phyloP scores from a whole-genome alignment of 352 stramenopile species.

The Phytophthora pseudosyringae region DNA sequence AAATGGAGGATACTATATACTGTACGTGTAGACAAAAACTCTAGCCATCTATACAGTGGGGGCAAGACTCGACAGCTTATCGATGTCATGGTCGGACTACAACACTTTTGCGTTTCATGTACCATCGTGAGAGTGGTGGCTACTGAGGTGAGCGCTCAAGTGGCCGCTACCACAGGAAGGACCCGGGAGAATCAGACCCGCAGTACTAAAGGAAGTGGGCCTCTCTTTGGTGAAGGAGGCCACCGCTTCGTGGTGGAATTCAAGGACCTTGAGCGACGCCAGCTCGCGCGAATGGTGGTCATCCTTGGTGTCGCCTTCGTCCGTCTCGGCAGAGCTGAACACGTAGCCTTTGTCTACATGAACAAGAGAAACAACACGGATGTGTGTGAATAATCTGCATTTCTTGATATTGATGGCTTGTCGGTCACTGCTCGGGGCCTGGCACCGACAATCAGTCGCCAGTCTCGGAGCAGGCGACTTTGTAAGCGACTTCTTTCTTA shows the following conservation, averaged over 20 bases:
- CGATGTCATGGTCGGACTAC: background rate
- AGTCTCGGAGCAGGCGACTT: slow-evolving; percentile 32
- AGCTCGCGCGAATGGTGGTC: slow-evolving; percentile 23
- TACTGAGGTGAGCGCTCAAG: background rate
- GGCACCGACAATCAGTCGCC: slow-evolving; percentile 13
- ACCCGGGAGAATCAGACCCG: slow-evolving; percentile 16
- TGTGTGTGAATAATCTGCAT: slow-evolving; percentile 28
- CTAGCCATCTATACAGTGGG: too few species aligned
- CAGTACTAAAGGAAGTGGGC: slow-evolving; percentile 25
- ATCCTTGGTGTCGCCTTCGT: slow-evolving; percentile 24
- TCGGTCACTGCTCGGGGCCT: slow-evolving; percentile 17
- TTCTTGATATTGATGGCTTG: slow-evolving; percentile 36
- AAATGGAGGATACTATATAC: too few species aligned
- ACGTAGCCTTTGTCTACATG: slow-evolving; percentile 48
- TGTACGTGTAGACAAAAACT: too few species aligned
- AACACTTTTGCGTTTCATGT: background rate
- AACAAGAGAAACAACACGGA: slow-evolving; percentile 30
- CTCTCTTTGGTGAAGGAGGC: slow-evolving; percentile 31
- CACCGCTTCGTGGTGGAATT: slow-evolving; percentile 28
- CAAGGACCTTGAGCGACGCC: slow-evolving; percentile 27
- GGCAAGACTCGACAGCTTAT: too few species aligned
- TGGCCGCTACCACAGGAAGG: slow-evolving; percentile 8
- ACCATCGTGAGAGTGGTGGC: slow-evolving; percentile 2
- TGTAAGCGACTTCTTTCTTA: slow-evolving; percentile 46
- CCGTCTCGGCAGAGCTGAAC: slow-evolving; percentile 54